These are phyloP conservation scores for Xylariales sp. DNA, from an alignment of 2,329 filamentous ascomycete species.

Conservation along the genomic window DNA sequence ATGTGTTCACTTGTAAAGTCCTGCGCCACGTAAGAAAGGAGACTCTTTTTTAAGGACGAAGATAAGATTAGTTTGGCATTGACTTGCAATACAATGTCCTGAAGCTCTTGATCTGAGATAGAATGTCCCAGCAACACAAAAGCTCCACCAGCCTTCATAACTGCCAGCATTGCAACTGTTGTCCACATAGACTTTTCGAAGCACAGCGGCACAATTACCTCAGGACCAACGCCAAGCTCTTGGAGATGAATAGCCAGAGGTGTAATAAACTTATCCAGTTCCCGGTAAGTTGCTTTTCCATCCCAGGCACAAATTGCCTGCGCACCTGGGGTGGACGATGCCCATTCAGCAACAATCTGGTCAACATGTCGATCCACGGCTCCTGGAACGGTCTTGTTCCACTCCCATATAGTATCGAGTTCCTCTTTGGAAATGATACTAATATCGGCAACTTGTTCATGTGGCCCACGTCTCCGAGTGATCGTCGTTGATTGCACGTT, in stretches of 20 bases:
- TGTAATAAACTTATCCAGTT: slow-evolving; percentile 18
- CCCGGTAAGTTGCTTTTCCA: slow-evolving; percentile 20
- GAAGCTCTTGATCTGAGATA: no score
- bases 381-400: slow-evolving; percentile 4
- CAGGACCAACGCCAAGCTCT: slow-evolving; percentile 17
- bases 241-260: slow-evolving; percentile 16
- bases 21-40: no score
- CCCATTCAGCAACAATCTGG: neutral
- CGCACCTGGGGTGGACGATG: neutral
- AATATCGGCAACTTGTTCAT: no score
- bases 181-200: slow-evolving; percentile 29
- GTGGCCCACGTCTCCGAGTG: no score
- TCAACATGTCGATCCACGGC: neutral
- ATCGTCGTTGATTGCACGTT: no score
- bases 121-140: no score
- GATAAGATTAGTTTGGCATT: no score
- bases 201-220: slow-evolving; percentile 24
- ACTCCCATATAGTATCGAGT: neutral
- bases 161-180: neutral
- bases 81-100: no score
- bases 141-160: slow-evolving; percentile 2
- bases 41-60: no score
- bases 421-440: no score
- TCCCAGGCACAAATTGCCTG: slow-evolving; percentile 16
- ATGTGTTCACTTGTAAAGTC: no score